These are phyloP conservation scores for Eragrostis curvula DNA, from an alignment of 176 grass and related monocot species.

Conservation along the genomic window DNA sequence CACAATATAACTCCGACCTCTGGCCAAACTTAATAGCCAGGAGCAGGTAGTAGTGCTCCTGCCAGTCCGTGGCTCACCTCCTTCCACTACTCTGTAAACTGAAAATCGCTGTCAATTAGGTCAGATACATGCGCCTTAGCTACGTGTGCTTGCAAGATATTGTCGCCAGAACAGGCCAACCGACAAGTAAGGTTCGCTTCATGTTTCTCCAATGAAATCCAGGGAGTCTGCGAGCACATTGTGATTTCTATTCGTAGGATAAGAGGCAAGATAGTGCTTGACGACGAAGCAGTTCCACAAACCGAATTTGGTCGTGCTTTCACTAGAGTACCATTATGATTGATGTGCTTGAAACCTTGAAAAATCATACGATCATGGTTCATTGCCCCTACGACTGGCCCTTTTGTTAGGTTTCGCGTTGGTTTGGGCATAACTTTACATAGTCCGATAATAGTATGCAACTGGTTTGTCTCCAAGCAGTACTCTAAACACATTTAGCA, in stretches of 20 bases:
- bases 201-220: not conserved
- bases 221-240: not conserved
- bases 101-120: too few species aligned
- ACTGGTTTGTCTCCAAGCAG: not conserved
- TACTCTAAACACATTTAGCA: not conserved
- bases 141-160: not conserved
- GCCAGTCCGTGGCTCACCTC: too few species aligned
- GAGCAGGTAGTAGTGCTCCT: too few species aligned
- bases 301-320: conserved; percentile 5
- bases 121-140: too few species aligned
- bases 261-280: not conserved
- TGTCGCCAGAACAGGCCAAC: not conserved
- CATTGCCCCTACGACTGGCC: not conserved
- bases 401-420: conserved; percentile 18
- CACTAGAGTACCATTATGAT: not conserved
- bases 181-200: not conserved
- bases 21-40: too few species aligned
- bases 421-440: conserved; percentile 13
- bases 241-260: conserved; percentile 7
- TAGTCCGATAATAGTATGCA: too few species aligned
- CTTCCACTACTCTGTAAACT: too few species aligned
- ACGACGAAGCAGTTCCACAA: conserved; percentile 24
- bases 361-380: not conserved
- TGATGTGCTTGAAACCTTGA: not conserved
- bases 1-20: too few species aligned